These are phyloP conservation scores for Clathrus columnatus DNA, from an alignment of 768 basidiomycete genomes.

Conservation along the genomic window DNA sequence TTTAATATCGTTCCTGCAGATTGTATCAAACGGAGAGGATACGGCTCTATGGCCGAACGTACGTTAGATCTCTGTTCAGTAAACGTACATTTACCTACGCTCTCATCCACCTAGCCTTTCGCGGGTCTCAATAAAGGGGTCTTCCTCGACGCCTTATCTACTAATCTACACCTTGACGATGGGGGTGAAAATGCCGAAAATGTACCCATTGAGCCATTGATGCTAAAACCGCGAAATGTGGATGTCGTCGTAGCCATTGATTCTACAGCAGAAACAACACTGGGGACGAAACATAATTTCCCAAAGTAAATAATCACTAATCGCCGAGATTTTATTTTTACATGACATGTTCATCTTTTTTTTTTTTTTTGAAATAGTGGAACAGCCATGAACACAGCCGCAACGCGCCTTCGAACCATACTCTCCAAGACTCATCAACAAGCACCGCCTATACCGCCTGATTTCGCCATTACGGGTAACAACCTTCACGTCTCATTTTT, in stretches of 20 bases:
- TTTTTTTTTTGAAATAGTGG: slow-evolving; percentile 32
- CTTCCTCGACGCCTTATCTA: slow-evolving; percentile 45
- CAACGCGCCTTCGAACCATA: slow-evolving; percentile 35
- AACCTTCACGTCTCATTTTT: slow-evolving; percentile 70
- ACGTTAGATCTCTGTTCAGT: slow-evolving; percentile 11
- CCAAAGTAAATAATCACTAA: slow-evolving; percentile 57
- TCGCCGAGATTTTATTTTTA: no score
- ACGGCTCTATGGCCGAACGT: slow-evolving; percentile 52
- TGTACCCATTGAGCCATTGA: slow-evolving; percentile 62
- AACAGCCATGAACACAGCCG: slow-evolving; percentile 28
- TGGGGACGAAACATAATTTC: slow-evolving; percentile 39
- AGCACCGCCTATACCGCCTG: slow-evolving; percentile 58
- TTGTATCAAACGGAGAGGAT: not conserved
- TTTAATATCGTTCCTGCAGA: not conserved
- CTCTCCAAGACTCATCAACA: slow-evolving; percentile 44
- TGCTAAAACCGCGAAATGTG: slow-evolving; percentile 57
- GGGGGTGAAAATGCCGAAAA: slow-evolving; percentile 67
- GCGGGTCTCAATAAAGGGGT: slow-evolving; percentile 34
- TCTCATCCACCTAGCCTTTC: not conserved
- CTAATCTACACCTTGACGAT: slow-evolving; percentile 60
- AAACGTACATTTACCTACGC: not conserved
- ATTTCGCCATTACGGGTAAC: slow-evolving; percentile 51
- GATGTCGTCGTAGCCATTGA: slow-evolving; percentile 77
- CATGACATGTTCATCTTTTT: not conserved
- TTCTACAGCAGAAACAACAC: slow-evolving; percentile 39